Conservation (phyloP, 306 rosid genomes). For the Urtica urens region DNA sequence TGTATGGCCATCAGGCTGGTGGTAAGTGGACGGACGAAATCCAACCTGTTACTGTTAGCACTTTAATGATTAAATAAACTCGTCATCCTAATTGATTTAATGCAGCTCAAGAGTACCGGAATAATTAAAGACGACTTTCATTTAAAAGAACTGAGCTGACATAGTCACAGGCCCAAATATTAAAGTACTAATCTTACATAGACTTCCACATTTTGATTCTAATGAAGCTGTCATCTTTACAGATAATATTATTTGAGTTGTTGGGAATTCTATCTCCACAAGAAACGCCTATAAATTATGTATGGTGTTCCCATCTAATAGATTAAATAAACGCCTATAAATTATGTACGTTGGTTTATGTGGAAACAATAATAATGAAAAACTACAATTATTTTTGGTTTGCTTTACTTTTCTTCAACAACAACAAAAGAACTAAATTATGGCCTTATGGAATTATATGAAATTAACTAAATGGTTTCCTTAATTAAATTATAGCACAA, state of each 20-base stretch:
- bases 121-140: constrained; percentile 1
- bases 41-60: constrained; percentile 11
- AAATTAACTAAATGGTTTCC: too few species aligned
- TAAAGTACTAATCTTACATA: constrained; percentile 12
- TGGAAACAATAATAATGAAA: constrained; percentile 20
- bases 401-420: too few species aligned
- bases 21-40: not conserved
- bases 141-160: constrained; percentile 18
- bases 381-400: too few species aligned
- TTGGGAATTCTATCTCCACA: constrained; percentile 15
- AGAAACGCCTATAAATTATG: constrained; percentile 9
- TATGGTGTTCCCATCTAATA: not conserved
- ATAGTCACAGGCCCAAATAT: constrained; percentile 15
- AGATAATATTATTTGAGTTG: constrained; percentile 11
- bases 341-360: constrained; percentile 10
- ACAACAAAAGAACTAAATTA: too few species aligned
- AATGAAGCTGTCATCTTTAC: constrained; percentile 31
- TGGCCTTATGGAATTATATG: too few species aligned
- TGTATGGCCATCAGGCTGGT: not conserved
- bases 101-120: constrained; percentile 14
- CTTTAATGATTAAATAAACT: constrained; percentile 10
- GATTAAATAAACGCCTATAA: constrained; percentile 3
- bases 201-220: constrained; percentile 14
- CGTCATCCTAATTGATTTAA: constrained; percentile 2
- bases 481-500: too few species aligned